Evolutionary conservation across 2,329 filamentous ascomycete species (phyloP), one percentile per base, ranked within the genome.

Genomic region (Herpomyces periplanetae): DNA sequence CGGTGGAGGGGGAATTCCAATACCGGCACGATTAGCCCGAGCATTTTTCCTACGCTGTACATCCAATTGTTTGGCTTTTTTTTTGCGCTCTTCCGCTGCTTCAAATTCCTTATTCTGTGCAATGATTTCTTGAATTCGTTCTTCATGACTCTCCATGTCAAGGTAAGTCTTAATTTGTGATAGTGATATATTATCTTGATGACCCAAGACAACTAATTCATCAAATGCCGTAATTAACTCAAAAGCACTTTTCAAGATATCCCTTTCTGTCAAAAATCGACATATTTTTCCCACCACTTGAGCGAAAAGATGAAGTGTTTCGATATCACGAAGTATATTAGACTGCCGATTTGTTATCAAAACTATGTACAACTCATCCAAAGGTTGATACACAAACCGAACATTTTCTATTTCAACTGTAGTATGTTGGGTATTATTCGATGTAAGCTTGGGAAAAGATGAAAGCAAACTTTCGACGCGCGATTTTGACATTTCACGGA

Each of bases 331-430:
- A 19, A 96, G 53, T 30, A 96, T 96, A 44, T 96, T 96, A 40
- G 75, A 91, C 48, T 91, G 80, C 32, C 71, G 65, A 49, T 96
- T 96, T 40, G 84, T 96, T 43, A 96, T 91, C 34, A 96, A 58
- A 28, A 96, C 75, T 57, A 96, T 91, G 53, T 96, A 96, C 27
- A 96, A 60, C 47, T 96, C 84, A 44, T 96, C 84, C 27, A 96
- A 53, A 24, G 80, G 84, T 40, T 96, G 80, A 49, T 96, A 96
- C 23, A 96, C 80, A 37, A 88, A 96, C 45, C 80, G 75, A 34
- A 96, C 80, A 46, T 87, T 91, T 47, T 96, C 84, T 43, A 91
- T 73, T 43, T 96, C 80, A 32, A 91, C 73, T 4, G 68, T 96
- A 11, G 80, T 96, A 42, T 96, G 80, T 42, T 96, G 80, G 20